These are phyloP conservation scores for Ophiostoma himal-ulmi DNA, from an alignment of 2,329 filamentous ascomycete species.

Conservation along the genomic window DNA sequence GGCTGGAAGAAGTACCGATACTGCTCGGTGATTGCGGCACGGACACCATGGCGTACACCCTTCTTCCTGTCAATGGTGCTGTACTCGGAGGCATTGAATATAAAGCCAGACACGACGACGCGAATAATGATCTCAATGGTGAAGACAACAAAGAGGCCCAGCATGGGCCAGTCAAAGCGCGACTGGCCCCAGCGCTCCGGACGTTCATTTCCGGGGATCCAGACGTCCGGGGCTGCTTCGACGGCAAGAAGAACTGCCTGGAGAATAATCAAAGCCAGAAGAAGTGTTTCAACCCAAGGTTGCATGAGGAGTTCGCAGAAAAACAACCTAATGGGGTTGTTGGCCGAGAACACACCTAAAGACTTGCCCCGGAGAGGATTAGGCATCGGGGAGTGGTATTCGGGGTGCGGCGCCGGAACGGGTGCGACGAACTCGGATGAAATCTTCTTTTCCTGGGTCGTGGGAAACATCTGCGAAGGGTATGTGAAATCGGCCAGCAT, in stretches of 20 bases:
- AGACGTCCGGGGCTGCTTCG: constrained; percentile 70
- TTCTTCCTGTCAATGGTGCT: constrained; percentile 78
- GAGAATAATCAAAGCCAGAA: constrained; percentile 78
- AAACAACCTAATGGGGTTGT: constrained; percentile 65
- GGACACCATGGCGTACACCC: constrained; percentile 67
- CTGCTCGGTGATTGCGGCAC: constrained; percentile 68
- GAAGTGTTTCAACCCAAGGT: constrained; percentile 77
- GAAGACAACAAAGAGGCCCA: constrained; percentile 82
- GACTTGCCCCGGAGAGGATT: constrained; percentile 87
- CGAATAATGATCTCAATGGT: constrained; percentile 78
- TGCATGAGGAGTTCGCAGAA: constrained; percentile 83
- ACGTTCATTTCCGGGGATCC: constrained; percentile 53
- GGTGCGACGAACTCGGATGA: constrained; percentile 24
- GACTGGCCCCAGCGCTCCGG: constrained; percentile 60
- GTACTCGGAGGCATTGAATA: constrained; percentile 86
- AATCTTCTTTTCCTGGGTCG: constrained; percentile 42
- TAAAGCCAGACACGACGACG: constrained; percentile 86
- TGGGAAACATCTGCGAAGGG: constrained; percentile 42
- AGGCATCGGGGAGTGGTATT: constrained; percentile 37
- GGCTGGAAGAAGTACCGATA: constrained; percentile 76
- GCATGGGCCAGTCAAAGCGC: constrained; percentile 71
- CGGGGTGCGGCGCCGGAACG: constrained; percentile 31
- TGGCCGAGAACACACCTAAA: constrained; percentile 73
- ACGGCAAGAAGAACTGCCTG: constrained; percentile 85
- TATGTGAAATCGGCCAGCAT: constrained; percentile 48